phyloP scores from a whole-genome alignment of 192 early-diverging fungal species.

The Mortierella alpina region DNA sequence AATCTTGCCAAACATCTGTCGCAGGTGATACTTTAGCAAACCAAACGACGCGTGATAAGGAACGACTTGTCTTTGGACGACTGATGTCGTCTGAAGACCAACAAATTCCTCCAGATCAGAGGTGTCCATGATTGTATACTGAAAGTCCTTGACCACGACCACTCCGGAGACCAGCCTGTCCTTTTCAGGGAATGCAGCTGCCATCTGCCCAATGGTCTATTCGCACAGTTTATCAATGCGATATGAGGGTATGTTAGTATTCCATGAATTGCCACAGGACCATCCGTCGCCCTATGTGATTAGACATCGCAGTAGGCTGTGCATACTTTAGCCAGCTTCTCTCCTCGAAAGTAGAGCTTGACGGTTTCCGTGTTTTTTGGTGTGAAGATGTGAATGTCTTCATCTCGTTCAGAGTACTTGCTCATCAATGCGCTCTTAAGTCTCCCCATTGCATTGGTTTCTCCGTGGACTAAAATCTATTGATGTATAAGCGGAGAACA shows the following conservation, averaged over 20 bases:
- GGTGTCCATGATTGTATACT: slow-evolving; percentile 86
- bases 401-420: slow-evolving; percentile 82
- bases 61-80: slow-evolving; percentile 84
- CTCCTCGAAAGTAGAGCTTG: slow-evolving; percentile 92
- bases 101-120: slow-evolving; percentile 87
- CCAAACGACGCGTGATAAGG: slow-evolving; percentile 80
- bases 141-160: slow-evolving; percentile 90
- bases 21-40: slow-evolving; percentile 89
- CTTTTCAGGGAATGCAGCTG: slow-evolving; percentile 76
- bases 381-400: slow-evolving; percentile 85
- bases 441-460: slow-evolving; percentile 92
- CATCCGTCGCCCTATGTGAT: background rate
- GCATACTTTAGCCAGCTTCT: slow-evolving; percentile 90
- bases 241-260: background rate
- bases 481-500: background rate
- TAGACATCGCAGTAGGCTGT: background rate
- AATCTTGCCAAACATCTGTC: slow-evolving; percentile 92
- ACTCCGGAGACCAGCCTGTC: slow-evolving; percentile 79
- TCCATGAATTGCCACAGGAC: background rate
- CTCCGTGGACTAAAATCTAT: slow-evolving; percentile 94
- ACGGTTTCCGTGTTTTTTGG: slow-evolving; percentile 92
- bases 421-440: slow-evolving; percentile 87
- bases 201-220: slow-evolving; percentile 87
- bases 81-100: slow-evolving; percentile 76
- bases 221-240: background rate